Conservation (phyloP, 1,284 basidiomycete genomes). For the Tilletiopsis washingtonensis region DNA sequence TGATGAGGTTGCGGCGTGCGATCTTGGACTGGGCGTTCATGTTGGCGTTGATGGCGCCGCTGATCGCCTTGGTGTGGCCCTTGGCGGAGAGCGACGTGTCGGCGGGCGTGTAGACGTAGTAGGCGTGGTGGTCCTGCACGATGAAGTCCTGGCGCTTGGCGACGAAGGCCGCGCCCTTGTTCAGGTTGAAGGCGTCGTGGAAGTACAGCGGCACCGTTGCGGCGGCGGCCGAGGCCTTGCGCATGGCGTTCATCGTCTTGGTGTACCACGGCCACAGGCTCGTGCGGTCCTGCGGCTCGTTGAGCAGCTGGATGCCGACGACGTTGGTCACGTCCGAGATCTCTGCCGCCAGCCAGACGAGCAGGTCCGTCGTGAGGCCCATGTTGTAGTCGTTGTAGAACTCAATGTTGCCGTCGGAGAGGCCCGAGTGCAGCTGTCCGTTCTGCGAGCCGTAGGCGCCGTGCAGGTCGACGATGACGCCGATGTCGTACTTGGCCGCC, state of each 20-base stretch:
- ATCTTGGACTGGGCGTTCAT: constrained; percentile 17
- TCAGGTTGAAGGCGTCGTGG: constrained; percentile 65
- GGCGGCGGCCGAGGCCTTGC: constrained; percentile 51
- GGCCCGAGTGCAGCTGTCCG: constrained; percentile 64
- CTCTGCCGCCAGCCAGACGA: constrained; percentile 57
- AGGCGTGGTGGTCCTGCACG: constrained; percentile 67
- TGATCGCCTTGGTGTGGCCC: constrained; percentile 36
- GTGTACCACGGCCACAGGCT: constrained; percentile 41
- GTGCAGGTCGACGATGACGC: constrained; percentile 68
- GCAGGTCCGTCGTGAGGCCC: constrained; percentile 57
- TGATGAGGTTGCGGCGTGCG: constrained; percentile 57
- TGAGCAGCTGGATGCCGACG: constrained; percentile 65
- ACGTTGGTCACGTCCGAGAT: constrained; percentile 63
- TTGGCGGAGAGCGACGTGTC: constrained; percentile 30
- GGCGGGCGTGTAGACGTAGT: constrained; percentile 53
- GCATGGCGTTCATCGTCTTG: constrained; percentile 55
- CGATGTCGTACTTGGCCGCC: constrained; percentile 60
- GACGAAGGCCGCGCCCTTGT: constrained; percentile 56
- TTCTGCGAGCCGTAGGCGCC: constrained; percentile 61
- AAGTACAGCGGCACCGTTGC: constrained; percentile 60
- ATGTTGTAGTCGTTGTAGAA: constrained; percentile 52
- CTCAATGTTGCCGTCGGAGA: constrained; percentile 58
- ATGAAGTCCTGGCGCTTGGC: constrained; percentile 60
- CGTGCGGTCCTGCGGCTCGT: constrained; percentile 56
- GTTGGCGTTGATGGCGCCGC: constrained; percentile 11